These are phyloP conservation scores for Phaeodactylum tricornutum DNA, from an alignment of 108 stramenopile genomes.

Conservation along the genomic window DNA sequence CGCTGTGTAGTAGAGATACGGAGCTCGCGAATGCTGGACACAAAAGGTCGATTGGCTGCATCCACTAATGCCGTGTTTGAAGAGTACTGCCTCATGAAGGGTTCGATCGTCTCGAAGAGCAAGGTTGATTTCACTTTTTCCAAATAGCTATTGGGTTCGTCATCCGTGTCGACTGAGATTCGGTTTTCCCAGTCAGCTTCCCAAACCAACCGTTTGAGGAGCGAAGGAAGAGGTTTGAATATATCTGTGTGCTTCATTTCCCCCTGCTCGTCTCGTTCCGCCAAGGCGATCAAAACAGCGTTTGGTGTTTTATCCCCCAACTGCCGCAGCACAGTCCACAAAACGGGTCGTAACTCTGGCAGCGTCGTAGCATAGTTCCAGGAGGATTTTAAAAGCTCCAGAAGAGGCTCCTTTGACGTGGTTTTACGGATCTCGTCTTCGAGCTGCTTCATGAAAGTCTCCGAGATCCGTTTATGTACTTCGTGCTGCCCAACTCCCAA, in stretches of 20 bases:
- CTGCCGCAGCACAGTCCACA: conserved; percentile 67
- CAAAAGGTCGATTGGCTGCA: conserved; percentile 56
- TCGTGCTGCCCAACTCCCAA: conserved; percentile 64
- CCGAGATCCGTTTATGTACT: conserved; percentile 66
- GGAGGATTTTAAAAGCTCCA: conserved; percentile 49
- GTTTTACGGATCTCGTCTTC: conserved; percentile 78
- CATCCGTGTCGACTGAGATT: conserved; percentile 20
- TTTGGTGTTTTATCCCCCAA: conserved; percentile 63
- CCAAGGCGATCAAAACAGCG: conserved; percentile 48
- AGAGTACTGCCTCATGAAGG: conserved; percentile 45
- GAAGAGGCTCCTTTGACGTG: conserved; percentile 24
- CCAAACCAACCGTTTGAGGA: conserved; percentile 68
- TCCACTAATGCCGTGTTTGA: conserved; percentile 27
- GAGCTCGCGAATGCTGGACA: conserved; percentile 39
- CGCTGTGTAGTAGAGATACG: conserved; percentile 48
- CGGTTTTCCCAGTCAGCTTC: conserved; percentile 78
- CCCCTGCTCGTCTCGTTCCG: conserved; percentile 31
- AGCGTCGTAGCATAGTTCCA: conserved; percentile 65
- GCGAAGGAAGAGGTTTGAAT: conserved; percentile 50
- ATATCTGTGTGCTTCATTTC: conserved; percentile 62
- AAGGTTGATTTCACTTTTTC: conserved; percentile 51
- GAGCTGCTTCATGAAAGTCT: conserved; percentile 51
- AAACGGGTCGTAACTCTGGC: conserved; percentile 66
- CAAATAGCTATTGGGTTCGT: conserved; percentile 27
- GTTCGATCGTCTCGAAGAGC: conserved; percentile 50